Evolutionary conservation across 345 rosid species (phyloP).

Genomic region (Lepidium didymum): DNA sequence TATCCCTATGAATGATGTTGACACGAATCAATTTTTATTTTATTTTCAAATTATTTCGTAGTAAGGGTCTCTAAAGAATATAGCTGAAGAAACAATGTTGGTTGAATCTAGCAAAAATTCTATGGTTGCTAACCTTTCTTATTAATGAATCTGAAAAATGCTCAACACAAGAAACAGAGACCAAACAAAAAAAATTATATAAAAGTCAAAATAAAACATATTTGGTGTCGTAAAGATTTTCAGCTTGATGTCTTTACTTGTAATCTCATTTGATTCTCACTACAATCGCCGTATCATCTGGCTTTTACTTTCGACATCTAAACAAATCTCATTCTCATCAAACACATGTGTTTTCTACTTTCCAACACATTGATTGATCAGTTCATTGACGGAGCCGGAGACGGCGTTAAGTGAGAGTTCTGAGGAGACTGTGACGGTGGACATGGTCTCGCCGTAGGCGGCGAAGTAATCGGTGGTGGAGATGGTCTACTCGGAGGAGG

Average conservation of each 20-base stretch:
- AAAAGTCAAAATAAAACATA: neutral
- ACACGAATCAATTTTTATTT: too few relatives aligned
- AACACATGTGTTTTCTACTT: conserved; percentile 11
- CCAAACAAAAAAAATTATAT: neutral
- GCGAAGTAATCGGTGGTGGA: conserved; percentile 26
- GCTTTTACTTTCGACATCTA: neutral
- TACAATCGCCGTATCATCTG: neutral
- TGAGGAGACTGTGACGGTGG: conserved; percentile 21
- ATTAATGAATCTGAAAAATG: conserved; percentile 14
- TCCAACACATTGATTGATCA: conserved; percentile 13
- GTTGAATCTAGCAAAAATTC: too few relatives aligned
- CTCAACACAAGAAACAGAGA: conserved; percentile 4
- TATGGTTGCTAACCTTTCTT: conserved; percentile 11
- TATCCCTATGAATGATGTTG: too few relatives aligned
- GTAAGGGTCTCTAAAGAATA: too few relatives aligned
- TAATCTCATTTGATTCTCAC: neutral
- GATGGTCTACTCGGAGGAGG: conserved; percentile 16
- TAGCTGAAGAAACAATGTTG: too few relatives aligned
- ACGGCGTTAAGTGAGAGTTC: neutral
- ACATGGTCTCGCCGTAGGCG: conserved; percentile 16
- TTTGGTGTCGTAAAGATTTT: conserved; percentile 1
- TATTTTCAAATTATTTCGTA: too few relatives aligned
- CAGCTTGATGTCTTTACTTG: conserved; percentile 4
- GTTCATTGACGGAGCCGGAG: conserved; percentile 6
- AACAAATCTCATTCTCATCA: conserved; percentile 3